These are phyloP conservation scores for Nitzschia sp. DNA, from an alignment of 108 stramenopile species.

Conservation along the genomic window DNA sequence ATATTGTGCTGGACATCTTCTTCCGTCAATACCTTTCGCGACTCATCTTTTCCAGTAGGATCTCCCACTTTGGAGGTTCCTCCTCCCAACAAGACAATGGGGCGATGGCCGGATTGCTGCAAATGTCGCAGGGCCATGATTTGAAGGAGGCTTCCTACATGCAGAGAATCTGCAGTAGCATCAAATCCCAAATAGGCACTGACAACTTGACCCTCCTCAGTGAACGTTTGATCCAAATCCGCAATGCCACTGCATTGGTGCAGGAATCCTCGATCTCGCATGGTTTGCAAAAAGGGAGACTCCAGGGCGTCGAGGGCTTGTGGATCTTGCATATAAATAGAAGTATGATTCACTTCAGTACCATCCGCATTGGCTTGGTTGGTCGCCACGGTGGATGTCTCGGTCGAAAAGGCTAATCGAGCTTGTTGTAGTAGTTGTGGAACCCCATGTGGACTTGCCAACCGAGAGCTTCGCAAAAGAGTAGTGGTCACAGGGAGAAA, in stretches of 20 bases:
- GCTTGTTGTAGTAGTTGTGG: neutral
- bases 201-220: conserved; percentile 21
- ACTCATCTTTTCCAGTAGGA: conserved; percentile 97
- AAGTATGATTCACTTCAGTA: conserved; percentile 29
- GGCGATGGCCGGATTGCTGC: conserved; percentile 84
- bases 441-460: neutral
- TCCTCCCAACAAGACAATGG: conserved; percentile 92
- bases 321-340: conserved; percentile 54
- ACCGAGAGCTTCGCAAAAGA: neutral
- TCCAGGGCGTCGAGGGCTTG: conserved; percentile 53
- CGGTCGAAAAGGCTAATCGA: neutral
- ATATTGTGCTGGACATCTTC: conserved; percentile 77
- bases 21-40: conserved; percentile 83
- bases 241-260: conserved; percentile 82
- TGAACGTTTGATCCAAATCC: conserved; percentile 60
- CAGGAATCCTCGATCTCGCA: conserved; percentile 85
- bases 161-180: conserved; percentile 96
- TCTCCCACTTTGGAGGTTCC: conserved; percentile 97
- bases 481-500: neutral
- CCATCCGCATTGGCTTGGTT: neutral
- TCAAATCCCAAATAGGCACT: conserved; percentile 96
- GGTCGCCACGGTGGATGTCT: neutral
- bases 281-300: conserved; percentile 72
- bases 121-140: conserved; percentile 96
- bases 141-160: conserved; percentile 95